Percentiles rank a stretch among this genome's conserved stretches.
phyloP scores from a whole-genome alignment of 352 stramenopile genomes.

The Aphanomyces cochlioides region DNA sequence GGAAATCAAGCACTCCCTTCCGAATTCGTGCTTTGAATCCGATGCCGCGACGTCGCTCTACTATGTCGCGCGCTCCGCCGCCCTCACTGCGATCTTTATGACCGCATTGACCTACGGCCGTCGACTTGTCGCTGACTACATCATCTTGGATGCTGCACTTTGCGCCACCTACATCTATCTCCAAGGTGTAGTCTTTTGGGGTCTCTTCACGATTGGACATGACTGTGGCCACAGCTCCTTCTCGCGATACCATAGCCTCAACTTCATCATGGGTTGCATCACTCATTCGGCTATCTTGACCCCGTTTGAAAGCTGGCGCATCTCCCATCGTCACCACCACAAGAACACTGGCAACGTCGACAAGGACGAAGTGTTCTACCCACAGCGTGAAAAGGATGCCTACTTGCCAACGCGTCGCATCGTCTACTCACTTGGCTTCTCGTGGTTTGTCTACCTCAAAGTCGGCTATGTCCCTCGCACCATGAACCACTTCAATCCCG shows the following conservation, averaged over 20 bases:
- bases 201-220: constrained; percentile 79
- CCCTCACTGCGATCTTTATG: constrained; percentile 44
- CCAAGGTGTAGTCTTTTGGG: constrained; percentile 77
- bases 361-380: constrained; percentile 80
- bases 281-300: constrained; percentile 80
- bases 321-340: constrained; percentile 80
- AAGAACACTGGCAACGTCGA: constrained; percentile 87
- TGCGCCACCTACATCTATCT: constrained; percentile 61
- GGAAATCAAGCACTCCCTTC: constrained; percentile 76
- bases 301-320: constrained; percentile 75
- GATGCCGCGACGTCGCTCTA: constrained; percentile 66
- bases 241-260: constrained; percentile 70
- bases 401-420: constrained; percentile 53
- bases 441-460: constrained; percentile 70
- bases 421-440: constrained; percentile 46
- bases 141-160: constrained; percentile 42
- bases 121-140: constrained; percentile 38
- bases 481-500: constrained; percentile 76
- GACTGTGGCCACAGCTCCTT: constrained; percentile 79
- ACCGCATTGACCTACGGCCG: constrained; percentile 46
- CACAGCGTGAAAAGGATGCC: constrained; percentile 54
- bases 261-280: constrained; percentile 68
- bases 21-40: constrained; percentile 66
- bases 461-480: constrained; percentile 71
- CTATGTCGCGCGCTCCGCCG: constrained; percentile 57